Conservation (phyloP, 2,329 filamentous ascomycete genomes). For the Cladophialophora bantiana region DNA sequence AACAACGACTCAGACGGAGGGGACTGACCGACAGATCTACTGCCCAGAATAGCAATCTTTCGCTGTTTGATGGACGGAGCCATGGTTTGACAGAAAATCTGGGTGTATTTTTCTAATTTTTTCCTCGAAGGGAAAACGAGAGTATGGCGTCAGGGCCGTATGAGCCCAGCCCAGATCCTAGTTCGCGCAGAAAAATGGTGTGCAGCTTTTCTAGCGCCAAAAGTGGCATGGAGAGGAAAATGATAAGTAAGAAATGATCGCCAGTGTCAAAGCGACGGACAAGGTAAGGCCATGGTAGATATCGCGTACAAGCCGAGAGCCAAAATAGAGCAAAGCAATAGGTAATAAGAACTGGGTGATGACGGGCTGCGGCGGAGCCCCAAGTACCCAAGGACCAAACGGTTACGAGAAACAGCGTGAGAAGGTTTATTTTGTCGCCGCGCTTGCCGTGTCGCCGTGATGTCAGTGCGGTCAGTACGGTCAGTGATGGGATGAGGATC, state of each 20-base stretch:
- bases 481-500: neutral
- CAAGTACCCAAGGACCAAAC: constrained; percentile 3
- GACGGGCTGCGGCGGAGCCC: constrained; percentile 30
- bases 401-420: constrained; percentile 13
- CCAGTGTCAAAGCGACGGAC: constrained; percentile 13
- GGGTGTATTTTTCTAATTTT: neutral
- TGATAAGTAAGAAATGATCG: constrained; percentile 13
- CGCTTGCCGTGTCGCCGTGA: constrained; percentile 19
- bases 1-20: neutral
- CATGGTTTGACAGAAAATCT: constrained; percentile 55
- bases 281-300: constrained; percentile 14
- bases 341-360: constrained; percentile 36
- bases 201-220: constrained; percentile 11
- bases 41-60: constrained; percentile 95
- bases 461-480: neutral
- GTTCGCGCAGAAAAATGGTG: constrained; percentile 19
- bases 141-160: neutral
- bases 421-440: constrained; percentile 8
- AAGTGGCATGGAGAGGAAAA: constrained; percentile 13
- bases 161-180: constrained; percentile 2
- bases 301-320: constrained; percentile 17
- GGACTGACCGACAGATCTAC: constrained; percentile 81
- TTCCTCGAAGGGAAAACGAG: neutral
- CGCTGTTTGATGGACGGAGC: constrained; percentile 80
- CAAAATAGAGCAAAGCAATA: constrained; percentile 29